phyloP scores from a whole-genome alignment of 345 rosid species.

The Cardamine resedifolia region DNA sequence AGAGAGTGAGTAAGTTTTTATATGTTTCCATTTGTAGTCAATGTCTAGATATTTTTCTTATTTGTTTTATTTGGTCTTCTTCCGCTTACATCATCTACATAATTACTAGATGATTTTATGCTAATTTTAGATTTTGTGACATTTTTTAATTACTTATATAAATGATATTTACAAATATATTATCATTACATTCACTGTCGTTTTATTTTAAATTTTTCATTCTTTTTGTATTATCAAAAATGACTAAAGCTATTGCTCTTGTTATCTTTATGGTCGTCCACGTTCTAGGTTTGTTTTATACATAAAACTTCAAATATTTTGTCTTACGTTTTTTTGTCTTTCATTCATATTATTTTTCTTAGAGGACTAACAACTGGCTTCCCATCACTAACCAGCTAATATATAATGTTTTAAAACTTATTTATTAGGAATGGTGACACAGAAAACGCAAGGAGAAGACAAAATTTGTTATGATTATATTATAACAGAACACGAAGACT shows the following conservation, averaged over 20 bases:
- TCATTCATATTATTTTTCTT: background rate
- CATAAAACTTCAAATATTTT: background rate
- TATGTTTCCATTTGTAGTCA: background rate
- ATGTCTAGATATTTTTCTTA: too few species aligned
- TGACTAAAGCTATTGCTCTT: background rate
- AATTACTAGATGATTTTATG: background rate
- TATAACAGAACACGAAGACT: background rate
- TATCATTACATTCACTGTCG: background rate
- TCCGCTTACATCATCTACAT: background rate
- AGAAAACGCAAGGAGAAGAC: background rate
- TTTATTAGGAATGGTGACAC: background rate
- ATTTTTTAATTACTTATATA: background rate
- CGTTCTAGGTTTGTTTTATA: slow-evolving; percentile 12
- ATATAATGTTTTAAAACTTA: background rate
- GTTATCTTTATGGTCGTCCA: background rate
- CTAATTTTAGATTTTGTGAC: too few species aligned
- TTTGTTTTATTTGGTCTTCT: background rate
- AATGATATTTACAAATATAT: background rate
- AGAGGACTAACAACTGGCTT: background rate
- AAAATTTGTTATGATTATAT: background rate
- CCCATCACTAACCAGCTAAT: background rate
- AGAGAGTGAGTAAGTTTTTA: too few species aligned
- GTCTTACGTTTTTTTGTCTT: background rate
- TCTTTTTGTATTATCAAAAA: background rate
- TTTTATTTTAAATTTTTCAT: background rate